Conservation (phyloP, 2,329 filamentous ascomycete species). For the Cylindrodendrum hubeiense region DNA sequence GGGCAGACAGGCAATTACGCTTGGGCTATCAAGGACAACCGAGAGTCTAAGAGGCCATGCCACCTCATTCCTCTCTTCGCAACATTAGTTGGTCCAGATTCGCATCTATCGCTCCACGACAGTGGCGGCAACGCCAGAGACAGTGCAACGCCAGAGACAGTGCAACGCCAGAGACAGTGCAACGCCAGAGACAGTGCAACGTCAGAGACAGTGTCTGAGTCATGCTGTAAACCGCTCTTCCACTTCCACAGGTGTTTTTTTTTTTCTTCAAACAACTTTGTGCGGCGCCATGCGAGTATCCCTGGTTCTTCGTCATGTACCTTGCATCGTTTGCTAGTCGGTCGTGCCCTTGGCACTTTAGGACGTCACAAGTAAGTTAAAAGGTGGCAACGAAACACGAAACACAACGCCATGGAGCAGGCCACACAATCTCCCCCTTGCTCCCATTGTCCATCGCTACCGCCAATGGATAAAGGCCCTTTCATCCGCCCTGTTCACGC, state of each 20-base stretch:
- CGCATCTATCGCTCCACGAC: background rate
- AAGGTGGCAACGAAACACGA: slow-evolving; percentile 9
- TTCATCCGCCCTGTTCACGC: slow-evolving; percentile 9
- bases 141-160: background rate
- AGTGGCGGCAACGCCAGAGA: background rate
- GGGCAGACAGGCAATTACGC: background rate
- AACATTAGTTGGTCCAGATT: background rate
- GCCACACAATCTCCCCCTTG: slow-evolving; percentile 3
- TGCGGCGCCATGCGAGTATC: background rate
- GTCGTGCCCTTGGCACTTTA: slow-evolving; percentile 17
- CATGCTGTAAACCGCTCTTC: background rate
- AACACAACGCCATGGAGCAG: slow-evolving; percentile 12
- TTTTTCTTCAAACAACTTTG: background rate
- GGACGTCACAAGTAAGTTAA: slow-evolving; percentile 21
- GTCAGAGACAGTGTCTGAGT: slow-evolving; percentile 4
- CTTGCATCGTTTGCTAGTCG: slow-evolving; percentile 13
- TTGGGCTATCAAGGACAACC: background rate
- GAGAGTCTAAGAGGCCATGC: background rate
- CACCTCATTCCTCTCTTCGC: background rate
- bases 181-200: background rate
- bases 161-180: background rate
- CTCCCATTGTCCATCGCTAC: background rate
- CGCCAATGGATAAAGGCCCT: slow-evolving; percentile 11
- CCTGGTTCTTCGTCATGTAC: slow-evolving; percentile 3
- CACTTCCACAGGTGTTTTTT: background rate